Conservation (phyloP, 768 basidiomycete species). For the Suillus placidus region DNA sequence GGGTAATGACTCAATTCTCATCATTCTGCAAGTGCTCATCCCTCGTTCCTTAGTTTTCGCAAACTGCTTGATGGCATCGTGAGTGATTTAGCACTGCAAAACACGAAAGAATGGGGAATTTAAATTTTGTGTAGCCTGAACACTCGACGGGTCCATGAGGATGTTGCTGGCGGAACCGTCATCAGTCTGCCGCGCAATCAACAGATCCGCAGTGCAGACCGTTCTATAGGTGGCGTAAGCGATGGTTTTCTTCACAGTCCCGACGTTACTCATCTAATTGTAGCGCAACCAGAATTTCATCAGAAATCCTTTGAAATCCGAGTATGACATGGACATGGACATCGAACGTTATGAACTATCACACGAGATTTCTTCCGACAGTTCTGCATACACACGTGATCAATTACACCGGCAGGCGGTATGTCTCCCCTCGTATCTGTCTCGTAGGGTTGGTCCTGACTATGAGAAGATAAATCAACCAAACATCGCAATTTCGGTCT, state of each 20-base stretch:
- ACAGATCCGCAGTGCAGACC: not conserved
- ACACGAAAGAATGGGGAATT: too few relatives aligned
- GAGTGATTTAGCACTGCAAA: not conserved
- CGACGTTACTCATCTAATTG: not conserved
- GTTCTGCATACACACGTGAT: not conserved
- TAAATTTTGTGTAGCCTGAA: not conserved
- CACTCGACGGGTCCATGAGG: constrained; percentile 1
- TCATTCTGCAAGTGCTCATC: not conserved
- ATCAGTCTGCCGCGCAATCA: not conserved
- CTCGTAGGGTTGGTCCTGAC: not conserved
- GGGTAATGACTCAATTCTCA: not conserved
- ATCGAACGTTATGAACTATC: not conserved
- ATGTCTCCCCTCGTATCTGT: not conserved
- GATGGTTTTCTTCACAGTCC: not conserved
- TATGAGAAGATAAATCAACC: not conserved
- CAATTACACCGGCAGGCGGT: not conserved
- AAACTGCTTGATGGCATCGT: not conserved
- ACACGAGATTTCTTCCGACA: not conserved
- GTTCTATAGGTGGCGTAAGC: not conserved
- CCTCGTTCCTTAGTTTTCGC: not conserved
- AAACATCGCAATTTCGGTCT: not conserved
- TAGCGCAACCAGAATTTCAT: not conserved
- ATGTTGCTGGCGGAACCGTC: not conserved
- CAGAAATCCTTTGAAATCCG: not conserved
- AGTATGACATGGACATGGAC: too few relatives aligned